These are phyloP conservation scores for Plasmodium sp. DNA, from an alignment of 169 alveolate species.

Conservation along the genomic window DNA sequence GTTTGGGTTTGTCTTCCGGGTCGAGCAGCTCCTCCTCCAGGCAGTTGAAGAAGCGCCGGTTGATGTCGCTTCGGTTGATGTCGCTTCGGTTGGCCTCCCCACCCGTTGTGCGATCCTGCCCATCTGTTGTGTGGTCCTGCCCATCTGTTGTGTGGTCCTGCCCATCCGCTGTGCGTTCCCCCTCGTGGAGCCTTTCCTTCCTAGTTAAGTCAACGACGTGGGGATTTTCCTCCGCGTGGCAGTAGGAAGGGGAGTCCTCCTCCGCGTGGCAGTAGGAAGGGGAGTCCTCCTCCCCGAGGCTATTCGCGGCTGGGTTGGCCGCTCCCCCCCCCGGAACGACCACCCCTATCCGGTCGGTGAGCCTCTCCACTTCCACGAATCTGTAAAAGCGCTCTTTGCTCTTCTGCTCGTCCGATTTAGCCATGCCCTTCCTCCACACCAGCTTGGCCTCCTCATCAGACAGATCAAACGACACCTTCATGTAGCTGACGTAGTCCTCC, in stretches of 20 bases:
- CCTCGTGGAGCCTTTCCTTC: not conserved
- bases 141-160: no score
- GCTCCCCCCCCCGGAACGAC: not conserved
- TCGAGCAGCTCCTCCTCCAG: constrained; percentile 41
- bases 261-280: not conserved
- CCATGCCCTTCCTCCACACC: constrained; percentile 37
- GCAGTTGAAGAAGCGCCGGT: constrained; percentile 31
- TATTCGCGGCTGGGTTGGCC: not conserved
- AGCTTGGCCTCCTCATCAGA: constrained; percentile 63
- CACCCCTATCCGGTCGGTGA: constrained; percentile 44
- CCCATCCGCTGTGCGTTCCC: not conserved
- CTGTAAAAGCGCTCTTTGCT: constrained; percentile 35
- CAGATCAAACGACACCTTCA: constrained; percentile 62
- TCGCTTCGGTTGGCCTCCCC: not conserved
- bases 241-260: not conserved
- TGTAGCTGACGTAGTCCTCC: constrained; percentile 52
- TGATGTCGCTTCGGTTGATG: not conserved
- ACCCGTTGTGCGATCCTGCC: no score
- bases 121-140: no score
- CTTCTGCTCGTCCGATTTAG: constrained; percentile 53
- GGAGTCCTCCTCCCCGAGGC: not conserved
- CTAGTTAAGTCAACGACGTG: not conserved
- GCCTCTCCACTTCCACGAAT: constrained; percentile 45
- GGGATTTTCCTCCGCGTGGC: not conserved
- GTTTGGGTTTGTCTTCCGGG: not conserved